Evolutionary conservation across 2,329 filamentous ascomycete species (phyloP), one percentile per base, ranked within the genome.

Genomic region (Trichoderma afroharzianum): DNA sequence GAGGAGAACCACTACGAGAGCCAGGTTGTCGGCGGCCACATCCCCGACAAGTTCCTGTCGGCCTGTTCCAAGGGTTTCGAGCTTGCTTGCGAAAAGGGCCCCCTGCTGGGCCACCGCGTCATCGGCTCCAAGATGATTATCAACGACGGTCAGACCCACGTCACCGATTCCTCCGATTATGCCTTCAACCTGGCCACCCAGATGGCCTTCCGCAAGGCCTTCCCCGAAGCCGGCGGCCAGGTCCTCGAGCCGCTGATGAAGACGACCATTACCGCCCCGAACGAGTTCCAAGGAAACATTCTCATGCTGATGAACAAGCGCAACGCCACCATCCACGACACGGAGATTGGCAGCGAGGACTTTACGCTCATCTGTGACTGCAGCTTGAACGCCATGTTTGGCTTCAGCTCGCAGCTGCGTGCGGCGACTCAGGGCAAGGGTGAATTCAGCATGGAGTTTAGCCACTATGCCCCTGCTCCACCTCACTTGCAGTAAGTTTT

Each of bases 381-480:
- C 85, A 95, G 92, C 80, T 83, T 99, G 80, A 97, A 98, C 81
- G 90, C 92, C 81, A 99, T 99, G 96, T 99, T 99, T 81, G 96
- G 96, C 74, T 98, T 99, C 85, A 95, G 91, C 78, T 93, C 91
- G 55, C 93, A 97, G 83, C 84, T 99, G 76, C 89, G 96, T 77
- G 96, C 96, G 15, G 93, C 95, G 26, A 98, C 95, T 2, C 96
- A 99, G 85, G 96, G 96, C 74, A 99, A 99, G 88, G 96, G 96
- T 78, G 96, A 99, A 85, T 99, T 98, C 80, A 92, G 89, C 78
- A 98, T 99, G 96, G 96, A 99, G 84, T 99, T 99, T 79, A 96
- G 93, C 82, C 96, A 98, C 84, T 99, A 99, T 79, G 90, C 93
- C 67, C 87, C 94, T 66, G 94, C 96, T 72, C 92, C 95, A 63